These are phyloP conservation scores for Xylaria digitata DNA, from an alignment of 2,329 filamentous ascomycete species.

Conservation along the genomic window DNA sequence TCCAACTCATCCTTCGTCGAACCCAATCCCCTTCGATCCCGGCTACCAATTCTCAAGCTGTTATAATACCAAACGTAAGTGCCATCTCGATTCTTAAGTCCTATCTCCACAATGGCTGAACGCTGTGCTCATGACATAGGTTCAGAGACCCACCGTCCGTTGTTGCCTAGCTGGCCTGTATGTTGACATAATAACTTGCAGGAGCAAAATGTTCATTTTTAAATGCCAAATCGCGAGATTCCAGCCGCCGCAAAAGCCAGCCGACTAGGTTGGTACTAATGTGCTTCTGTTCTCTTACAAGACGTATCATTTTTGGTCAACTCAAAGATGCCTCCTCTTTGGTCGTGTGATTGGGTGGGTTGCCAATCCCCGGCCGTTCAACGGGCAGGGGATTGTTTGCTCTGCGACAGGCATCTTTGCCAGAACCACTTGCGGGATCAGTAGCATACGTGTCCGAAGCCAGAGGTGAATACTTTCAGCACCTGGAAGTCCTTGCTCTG, in stretches of 20 bases:
- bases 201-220: neutral
- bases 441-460: constrained; percentile 41
- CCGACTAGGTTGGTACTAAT: neutral
- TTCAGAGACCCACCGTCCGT: neutral
- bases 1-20: too few relatives aligned
- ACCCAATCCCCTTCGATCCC: too few relatives aligned
- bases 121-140: too few relatives aligned
- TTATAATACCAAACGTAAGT: too few relatives aligned
- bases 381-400: constrained; percentile 42
- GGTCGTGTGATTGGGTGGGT: constrained; percentile 37
- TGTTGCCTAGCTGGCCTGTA: neutral
- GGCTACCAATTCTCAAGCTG: too few relatives aligned
- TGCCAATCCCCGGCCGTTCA: constrained; percentile 43
- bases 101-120: too few relatives aligned
- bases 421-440: constrained; percentile 39
- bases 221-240: neutral
- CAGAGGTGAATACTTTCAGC: constrained; percentile 29
- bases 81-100: too few relatives aligned
- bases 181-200: constrained; percentile 1
- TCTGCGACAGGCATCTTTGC: constrained; percentile 46
- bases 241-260: neutral
- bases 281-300: constrained; percentile 1
- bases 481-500: neutral
- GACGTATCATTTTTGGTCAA: constrained; percentile 1
- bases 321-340: constrained; percentile 21